These are phyloP conservation scores for Cutaneotrichosporon mucoides DNA, from an alignment of 1,284 basidiomycete genomes.

Conservation along the genomic window DNA sequence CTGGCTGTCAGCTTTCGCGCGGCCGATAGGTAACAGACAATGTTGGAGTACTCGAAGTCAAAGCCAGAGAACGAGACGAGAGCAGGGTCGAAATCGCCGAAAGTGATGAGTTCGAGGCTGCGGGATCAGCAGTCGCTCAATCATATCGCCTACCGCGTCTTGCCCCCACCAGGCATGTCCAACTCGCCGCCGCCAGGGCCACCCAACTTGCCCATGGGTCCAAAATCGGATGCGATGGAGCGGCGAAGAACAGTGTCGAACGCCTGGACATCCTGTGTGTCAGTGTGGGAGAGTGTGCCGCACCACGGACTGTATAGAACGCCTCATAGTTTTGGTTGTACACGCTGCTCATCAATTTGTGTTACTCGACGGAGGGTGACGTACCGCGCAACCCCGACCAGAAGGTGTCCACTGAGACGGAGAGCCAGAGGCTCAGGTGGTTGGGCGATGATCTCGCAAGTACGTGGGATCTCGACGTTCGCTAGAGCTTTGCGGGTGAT, in stretches of 20 bases:
- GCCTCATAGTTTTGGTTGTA: conserved; percentile 36
- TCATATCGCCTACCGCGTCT: conserved; percentile 26
- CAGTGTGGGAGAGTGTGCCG: background rate
- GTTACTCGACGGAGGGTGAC: conserved; percentile 20
- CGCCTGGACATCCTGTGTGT: conserved; percentile 28
- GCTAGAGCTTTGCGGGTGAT: conserved; percentile 72
- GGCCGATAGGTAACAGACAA: conserved; percentile 23
- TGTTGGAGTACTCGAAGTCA: conserved; percentile 25
- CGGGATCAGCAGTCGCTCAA: background rate
- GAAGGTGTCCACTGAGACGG: conserved; percentile 74
- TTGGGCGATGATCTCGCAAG: conserved; percentile 72
- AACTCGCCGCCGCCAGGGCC: conserved; percentile 17
- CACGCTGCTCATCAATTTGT: conserved; percentile 19
- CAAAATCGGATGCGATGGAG: conserved; percentile 23
- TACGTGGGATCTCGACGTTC: conserved; percentile 69
- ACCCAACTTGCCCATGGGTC: background rate
- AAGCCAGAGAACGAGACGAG: conserved; percentile 10
- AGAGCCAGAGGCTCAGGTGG: conserved; percentile 78
- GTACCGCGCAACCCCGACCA: conserved; percentile 80
- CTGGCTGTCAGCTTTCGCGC: conserved; percentile 15
- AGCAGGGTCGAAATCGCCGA: conserved; percentile 20
- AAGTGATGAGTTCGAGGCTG: conserved; percentile 42
- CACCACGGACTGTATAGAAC: conserved; percentile 31
- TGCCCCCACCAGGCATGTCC: conserved; percentile 35
- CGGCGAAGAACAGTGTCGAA: conserved; percentile 33